Conservation (phyloP, 2,329 filamentous ascomycete species). For the Fusarium sp. region DNA sequence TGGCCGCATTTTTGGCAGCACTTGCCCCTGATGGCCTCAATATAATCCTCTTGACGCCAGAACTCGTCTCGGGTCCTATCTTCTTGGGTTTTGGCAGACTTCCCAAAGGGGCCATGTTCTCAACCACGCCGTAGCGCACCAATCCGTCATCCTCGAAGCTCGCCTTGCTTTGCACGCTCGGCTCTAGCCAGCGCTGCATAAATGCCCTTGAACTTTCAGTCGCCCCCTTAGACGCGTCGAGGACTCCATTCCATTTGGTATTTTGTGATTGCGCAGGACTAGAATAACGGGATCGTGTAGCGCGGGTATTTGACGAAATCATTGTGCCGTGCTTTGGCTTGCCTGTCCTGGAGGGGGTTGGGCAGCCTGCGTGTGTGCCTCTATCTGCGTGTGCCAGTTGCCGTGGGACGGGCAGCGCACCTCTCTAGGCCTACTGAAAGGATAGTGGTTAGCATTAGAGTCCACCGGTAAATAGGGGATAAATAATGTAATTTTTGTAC, state of each 20-base stretch:
- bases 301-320: slow-evolving; percentile 60
- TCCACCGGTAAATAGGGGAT: slow-evolving; percentile 6
- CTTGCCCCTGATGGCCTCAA: slow-evolving; percentile 56
- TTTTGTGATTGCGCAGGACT: slow-evolving; percentile 60
- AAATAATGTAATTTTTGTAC: slow-evolving; percentile 38
- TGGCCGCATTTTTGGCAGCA: slow-evolving; percentile 46
- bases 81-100: slow-evolving; percentile 72
- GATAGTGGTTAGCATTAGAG: slow-evolving; percentile 33
- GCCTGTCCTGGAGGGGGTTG: slow-evolving; percentile 30
- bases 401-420: slow-evolving; percentile 49
- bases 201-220: slow-evolving; percentile 59
- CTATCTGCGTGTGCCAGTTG: slow-evolving; percentile 38
- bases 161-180: slow-evolving; percentile 69
- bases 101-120: slow-evolving; percentile 86
- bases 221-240: slow-evolving; percentile 55
- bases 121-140: slow-evolving; percentile 79
- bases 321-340: slow-evolving; percentile 44
- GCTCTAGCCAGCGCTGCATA: slow-evolving; percentile 70
- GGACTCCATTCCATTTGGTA: slow-evolving; percentile 49
- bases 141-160: slow-evolving; percentile 85
- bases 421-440: slow-evolving; percentile 48
- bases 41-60: slow-evolving; percentile 59
- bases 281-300: slow-evolving; percentile 68
- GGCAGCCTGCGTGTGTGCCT: slow-evolving; percentile 22
- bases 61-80: slow-evolving; percentile 47